Evolutionary conservation across 306 rosid genomes (phyloP), one percentile per base, ranked within the genome.

Genomic region (Geum urbanum): DNA sequence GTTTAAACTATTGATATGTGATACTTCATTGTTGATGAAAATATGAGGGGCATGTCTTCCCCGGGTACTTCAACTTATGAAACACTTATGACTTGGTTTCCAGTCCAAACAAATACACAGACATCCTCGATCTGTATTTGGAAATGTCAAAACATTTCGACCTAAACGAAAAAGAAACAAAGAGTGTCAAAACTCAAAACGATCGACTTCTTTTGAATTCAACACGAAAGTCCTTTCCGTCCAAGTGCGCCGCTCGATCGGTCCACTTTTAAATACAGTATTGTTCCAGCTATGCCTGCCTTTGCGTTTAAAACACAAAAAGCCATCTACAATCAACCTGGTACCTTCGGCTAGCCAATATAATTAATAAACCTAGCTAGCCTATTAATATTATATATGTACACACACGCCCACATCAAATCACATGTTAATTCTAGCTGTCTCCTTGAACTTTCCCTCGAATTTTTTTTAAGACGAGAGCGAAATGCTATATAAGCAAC

Each of bases 81-180:
- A 18, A 51, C 24, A 51, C 19, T 5, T n/a, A 16, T 16, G 18
- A 5, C 22, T 8, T 18, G 18, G 58, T 52, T 19, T 12, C 32
- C 24, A 53, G 20, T 12, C 32, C 11, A 53, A 53, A 53, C 13
- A 53, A 32, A 32, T 32, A 32, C 37, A 32, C 37, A 53, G 32
- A n/a, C 0, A 53, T 19, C 11, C 22, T n/a, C n/a, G n/a, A n/a
- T 7, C 9, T 52, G 57, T 8, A 12, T 47, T 12, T 47, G n/a
- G 10, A 47, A 13, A 3, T 12, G n/a, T 47, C 51, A 47, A 47
- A 47, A 14, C 12, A 12, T 12, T 47, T 27, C 32, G 32, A 27
- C 32, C 32, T 32, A 32, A 32, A 32, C 85, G 78, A 94, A 92
- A 73, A 88, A 91, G 63, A 97, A 97, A 78, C 90, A 97, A 84